A percentile compares a stretch with the other conserved stretches of the same genome.
Conservation (phyloP, 805 yeast genomes). For the Lipomyces mesembrius region DNA sequence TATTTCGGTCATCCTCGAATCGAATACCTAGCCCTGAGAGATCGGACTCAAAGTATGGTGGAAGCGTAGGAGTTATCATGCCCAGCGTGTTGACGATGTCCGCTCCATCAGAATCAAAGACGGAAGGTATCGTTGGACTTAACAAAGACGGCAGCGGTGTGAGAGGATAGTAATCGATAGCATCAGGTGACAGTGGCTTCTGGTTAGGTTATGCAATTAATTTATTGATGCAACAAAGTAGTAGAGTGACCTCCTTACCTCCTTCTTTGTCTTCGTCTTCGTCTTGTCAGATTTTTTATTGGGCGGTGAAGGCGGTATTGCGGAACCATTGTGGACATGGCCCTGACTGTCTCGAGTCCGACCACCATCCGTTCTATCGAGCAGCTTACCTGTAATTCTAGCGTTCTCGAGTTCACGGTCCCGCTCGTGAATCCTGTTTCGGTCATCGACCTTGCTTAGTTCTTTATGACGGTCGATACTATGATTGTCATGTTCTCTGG, state of each 20-base stretch:
- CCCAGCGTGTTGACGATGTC: constrained; percentile 37
- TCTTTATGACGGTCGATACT: neutral
- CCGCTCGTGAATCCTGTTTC: neutral
- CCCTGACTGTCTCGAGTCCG: neutral
- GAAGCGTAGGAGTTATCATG: constrained; percentile 50
- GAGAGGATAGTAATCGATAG: constrained; percentile 23
- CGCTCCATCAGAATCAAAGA: constrained; percentile 39
- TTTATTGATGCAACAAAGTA: neutral
- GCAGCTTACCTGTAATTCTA: neutral
- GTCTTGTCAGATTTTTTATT: neutral
- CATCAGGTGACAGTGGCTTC: constrained; percentile 7
- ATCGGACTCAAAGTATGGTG: constrained; percentile 43
- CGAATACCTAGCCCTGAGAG: constrained; percentile 16
- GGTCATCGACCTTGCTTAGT: neutral
- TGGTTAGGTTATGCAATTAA: neutral
- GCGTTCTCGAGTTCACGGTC: neutral
- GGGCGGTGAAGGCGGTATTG: neutral
- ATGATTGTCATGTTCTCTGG: neutral
- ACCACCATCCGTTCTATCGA: neutral
- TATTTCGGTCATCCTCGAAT: constrained; percentile 3
- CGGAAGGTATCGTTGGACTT: constrained; percentile 48
- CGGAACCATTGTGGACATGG: neutral
- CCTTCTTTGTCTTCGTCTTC: neutral
- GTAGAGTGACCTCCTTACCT: neutral
- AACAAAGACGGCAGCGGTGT: constrained; percentile 46